These are phyloP conservation scores for Berberis thunbergii DNA, from an alignment of 164 flowering plant species.

Conservation along the genomic window DNA sequence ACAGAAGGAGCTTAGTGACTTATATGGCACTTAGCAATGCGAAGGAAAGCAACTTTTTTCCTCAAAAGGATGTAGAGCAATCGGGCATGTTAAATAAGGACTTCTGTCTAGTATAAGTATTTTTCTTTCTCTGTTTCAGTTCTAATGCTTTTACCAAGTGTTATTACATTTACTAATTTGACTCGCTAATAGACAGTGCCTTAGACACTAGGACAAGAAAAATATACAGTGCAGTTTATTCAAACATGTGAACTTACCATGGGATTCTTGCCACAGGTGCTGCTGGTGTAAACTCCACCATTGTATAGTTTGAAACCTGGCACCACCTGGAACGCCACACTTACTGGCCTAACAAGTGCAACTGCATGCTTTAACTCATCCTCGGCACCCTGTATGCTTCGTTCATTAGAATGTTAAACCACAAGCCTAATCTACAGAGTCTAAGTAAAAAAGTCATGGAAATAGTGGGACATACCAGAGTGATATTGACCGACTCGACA, in stretches of 20 bases:
- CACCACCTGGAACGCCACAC: constrained; percentile 86
- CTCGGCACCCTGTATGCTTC: constrained; percentile 74
- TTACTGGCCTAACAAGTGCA: constrained; percentile 75
- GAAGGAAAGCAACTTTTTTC: no score
- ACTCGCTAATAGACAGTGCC: background rate
- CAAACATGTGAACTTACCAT: constrained; percentile 45
- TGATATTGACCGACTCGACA: constrained; percentile 74
- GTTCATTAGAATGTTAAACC: background rate
- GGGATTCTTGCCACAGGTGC: constrained; percentile 60
- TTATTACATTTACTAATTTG: no score
- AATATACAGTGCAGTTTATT: background rate
- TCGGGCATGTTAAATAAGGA: no score
- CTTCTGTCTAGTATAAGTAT: no score
- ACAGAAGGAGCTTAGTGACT: background rate
- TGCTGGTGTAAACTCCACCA: constrained; percentile 81
- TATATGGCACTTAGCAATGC: no score
- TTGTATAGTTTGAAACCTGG: constrained; percentile 56
- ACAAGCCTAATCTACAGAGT: no score
- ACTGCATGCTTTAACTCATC: constrained; percentile 95
- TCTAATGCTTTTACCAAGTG: background rate
- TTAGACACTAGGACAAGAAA: background rate
- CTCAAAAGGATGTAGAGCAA: no score
- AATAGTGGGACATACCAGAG: constrained; percentile 33
- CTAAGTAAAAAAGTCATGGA: background rate
- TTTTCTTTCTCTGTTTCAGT: no score